phyloP scores from a whole-genome alignment of 2,329 filamentous ascomycete species.

The Arachnomyces sp. region DNA sequence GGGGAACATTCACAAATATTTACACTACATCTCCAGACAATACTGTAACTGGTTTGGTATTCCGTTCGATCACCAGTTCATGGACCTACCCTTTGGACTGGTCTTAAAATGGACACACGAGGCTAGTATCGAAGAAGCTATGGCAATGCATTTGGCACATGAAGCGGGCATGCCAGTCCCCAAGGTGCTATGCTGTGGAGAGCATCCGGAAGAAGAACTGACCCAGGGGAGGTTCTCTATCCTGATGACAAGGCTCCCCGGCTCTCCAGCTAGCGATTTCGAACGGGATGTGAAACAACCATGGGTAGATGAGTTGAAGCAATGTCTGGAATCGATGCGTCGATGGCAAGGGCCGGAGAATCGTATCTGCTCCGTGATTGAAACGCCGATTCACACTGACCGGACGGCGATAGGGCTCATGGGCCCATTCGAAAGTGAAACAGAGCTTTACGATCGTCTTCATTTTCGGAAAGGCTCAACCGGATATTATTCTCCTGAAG shows the following conservation, averaged over 20 bases:
- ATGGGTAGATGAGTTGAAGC: slow-evolving; percentile 27
- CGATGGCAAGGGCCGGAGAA: slow-evolving; percentile 23
- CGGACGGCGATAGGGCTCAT: slow-evolving; percentile 24
- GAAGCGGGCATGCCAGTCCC: slow-evolving; percentile 29
- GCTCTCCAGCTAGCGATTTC: slow-evolving; percentile 22
- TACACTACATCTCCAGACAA: no score
- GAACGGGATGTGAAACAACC: slow-evolving; percentile 22
- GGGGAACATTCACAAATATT: no score
- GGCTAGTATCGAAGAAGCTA: slow-evolving; percentile 28
- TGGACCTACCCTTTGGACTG: slow-evolving; percentile 31
- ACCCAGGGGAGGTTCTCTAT: slow-evolving; percentile 25
- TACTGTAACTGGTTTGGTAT: slow-evolving; percentile 16
- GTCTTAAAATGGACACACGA: slow-evolving; percentile 32
- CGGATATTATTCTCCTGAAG: slow-evolving; percentile 17
- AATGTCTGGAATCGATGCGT: slow-evolving; percentile 28
- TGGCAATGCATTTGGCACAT: slow-evolving; percentile 27
- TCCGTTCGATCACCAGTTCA: slow-evolving; percentile 19
- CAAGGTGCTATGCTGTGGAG: slow-evolving; percentile 26
- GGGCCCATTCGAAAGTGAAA: slow-evolving; percentile 21
- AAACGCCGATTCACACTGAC: slow-evolving; percentile 20
- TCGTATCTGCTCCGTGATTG: slow-evolving; percentile 23
- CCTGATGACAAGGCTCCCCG: slow-evolving; percentile 35
- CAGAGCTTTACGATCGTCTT: slow-evolving; percentile 23
- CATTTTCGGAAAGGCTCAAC: slow-evolving; percentile 18
- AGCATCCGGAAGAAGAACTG: slow-evolving; percentile 20